Evolutionary conservation across 768 basidiomycete genomes (phyloP).

Genomic region (Steccherinum ochraceum): DNA sequence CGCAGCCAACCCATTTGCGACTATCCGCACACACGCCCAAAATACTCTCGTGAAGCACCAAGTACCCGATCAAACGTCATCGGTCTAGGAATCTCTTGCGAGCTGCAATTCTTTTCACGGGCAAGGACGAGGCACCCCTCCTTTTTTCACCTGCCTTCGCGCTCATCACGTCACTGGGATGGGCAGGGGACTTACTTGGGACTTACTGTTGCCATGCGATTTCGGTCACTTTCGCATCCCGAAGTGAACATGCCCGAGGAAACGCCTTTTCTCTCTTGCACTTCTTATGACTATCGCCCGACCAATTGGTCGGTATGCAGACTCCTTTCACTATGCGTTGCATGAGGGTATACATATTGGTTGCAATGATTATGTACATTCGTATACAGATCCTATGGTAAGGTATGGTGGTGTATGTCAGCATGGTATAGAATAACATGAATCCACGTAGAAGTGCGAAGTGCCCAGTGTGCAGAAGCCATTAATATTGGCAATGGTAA

Average conservation of each 20-base stretch:
- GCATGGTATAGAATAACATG: neutral
- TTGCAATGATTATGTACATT: neutral
- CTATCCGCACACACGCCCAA: constrained; percentile 72
- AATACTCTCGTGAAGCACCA: constrained; percentile 65
- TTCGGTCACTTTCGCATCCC: too few relatives aligned
- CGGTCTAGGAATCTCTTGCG: neutral
- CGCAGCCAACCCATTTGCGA: constrained; percentile 64
- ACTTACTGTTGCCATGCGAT: too few relatives aligned
- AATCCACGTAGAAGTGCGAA: neutral
- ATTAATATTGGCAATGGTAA: neutral
- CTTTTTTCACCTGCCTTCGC: neutral
- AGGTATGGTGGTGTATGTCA: neutral
- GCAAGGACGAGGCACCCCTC: neutral
- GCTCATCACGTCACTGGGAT: too few relatives aligned
- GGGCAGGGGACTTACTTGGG: too few relatives aligned
- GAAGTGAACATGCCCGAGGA: too few relatives aligned
- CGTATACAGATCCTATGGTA: neutral
- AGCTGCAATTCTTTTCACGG: too few relatives aligned
- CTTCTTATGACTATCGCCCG: too few relatives aligned
- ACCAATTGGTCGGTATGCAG: too few relatives aligned
- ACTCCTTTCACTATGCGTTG: too few relatives aligned
- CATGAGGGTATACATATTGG: neutral
- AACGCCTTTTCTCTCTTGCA: too few relatives aligned
- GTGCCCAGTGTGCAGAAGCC: neutral
- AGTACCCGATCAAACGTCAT: constrained; percentile 4